Base-by-base conservation (phyloP, 2,329 filamentous ascomycete genomes). In the Claviceps sp. region DNA sequence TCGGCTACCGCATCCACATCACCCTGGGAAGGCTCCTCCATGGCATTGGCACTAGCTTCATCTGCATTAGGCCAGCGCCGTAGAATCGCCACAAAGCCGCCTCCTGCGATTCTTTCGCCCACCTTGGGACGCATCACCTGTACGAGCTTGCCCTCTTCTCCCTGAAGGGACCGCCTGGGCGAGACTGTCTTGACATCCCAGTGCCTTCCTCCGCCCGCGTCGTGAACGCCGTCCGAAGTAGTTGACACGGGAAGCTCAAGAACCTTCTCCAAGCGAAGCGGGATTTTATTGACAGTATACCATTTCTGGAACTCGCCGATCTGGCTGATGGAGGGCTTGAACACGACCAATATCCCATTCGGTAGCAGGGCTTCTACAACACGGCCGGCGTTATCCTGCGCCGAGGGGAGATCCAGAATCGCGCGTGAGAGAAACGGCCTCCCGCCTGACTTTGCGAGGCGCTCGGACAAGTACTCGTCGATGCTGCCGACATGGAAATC, bases 271-370 rank as follows among this genome's bases (percentile, higher is more conserved):
- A 82, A 65, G 26, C 73, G 64, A 22, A 77, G 51, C 16, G 79
- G 78, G 50, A 87, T 68, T 2, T 65, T 67, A 13, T 77, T 68
- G 30, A 74, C 67, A 53, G 74, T 75, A 37, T 81, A 51, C 68
- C 68, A 70, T 19, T 60, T 53, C 41, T 65, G 61, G 54, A 83
- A 85, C 5, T 81, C 75, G 42, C 76, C 80, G 52, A 91, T 84
- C 64, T 91, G 87, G 10, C 86, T 89, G 54, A 93, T 81, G 59
- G 81, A 87, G 0, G 87, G 87, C 57, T 81, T 82, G 68, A 89
- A 93, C 1, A 89, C 73, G 14, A 85, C 72, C 37, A 91, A 69
- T 8, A 78, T 70, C 0, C 82, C 86, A 60, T 85, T 78, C 1
- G 77, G 73, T 41, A 77, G 77, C 50, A 93, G 66, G 14, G 81